Percentiles rank a stretch among this genome's conserved stretches.
Conservation (phyloP, 306 rosid species). For the Geum urbanum region DNA sequence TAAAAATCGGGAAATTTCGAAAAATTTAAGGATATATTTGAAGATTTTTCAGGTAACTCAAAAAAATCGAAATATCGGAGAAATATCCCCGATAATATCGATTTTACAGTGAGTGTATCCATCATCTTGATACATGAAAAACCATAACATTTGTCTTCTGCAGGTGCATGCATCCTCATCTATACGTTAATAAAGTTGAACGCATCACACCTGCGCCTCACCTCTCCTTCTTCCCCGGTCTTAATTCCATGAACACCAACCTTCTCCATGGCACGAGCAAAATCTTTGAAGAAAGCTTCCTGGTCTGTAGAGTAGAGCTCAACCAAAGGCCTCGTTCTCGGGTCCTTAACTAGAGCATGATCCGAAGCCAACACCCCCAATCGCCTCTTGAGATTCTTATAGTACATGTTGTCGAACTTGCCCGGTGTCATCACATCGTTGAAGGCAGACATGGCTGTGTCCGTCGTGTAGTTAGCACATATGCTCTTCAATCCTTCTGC, state of each 20-base stretch:
- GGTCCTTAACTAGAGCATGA: slow-evolving; percentile 31
- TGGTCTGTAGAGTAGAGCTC: slow-evolving; percentile 38
- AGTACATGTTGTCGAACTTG: slow-evolving; percentile 50
- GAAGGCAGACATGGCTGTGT: slow-evolving; percentile 40
- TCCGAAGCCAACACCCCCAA: slow-evolving; percentile 41
- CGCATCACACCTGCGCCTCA: slow-evolving; percentile 42
- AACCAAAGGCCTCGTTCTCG: slow-evolving; percentile 37
- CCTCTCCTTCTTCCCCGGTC: slow-evolving; percentile 46
- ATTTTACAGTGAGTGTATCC: not conserved
- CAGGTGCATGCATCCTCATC: not conserved
- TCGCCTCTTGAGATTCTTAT: slow-evolving; percentile 39
- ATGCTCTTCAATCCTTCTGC: slow-evolving; percentile 38
- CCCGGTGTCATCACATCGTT: slow-evolving; percentile 50
- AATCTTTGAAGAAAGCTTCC: slow-evolving; percentile 35
- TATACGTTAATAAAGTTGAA: slow-evolving; percentile 28
- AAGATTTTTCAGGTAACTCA: too few species aligned
- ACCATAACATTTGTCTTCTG: not conserved
- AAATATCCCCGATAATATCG: too few species aligned
- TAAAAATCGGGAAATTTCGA: too few species aligned
- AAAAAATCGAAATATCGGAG: too few species aligned
- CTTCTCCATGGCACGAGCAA: slow-evolving; percentile 47
- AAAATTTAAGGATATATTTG: too few species aligned
- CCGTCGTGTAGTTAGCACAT: slow-evolving; percentile 36
- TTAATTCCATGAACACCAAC: slow-evolving; percentile 34
- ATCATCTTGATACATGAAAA: not conserved